Base-by-base conservation (phyloP, 352 stramenopile species). In the Phytophthora quininea region DNA sequence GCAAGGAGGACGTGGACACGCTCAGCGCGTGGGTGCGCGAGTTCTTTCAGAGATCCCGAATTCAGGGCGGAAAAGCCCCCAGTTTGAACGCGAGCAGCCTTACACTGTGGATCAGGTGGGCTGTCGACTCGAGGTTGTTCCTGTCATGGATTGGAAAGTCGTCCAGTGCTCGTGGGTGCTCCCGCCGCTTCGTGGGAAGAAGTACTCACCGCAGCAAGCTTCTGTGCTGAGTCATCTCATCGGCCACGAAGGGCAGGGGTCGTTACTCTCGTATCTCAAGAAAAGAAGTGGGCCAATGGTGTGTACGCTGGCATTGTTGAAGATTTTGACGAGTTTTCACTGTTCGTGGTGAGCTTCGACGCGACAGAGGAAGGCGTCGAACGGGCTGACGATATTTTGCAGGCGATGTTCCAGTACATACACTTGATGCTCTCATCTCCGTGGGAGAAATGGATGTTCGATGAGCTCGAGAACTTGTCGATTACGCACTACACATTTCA, bases 171-270 rank as follows among this genome's bases (percentile, higher is more conserved):
- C 77, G 24, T 95, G 84, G 84, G 72, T 77, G 27, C 54, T 86
- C 42, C 74, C 79, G 32, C 66, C 73, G 12, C 55, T 86, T 55
- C 70, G 64, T 67, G 49, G 42, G 38, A 76, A 54, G 54, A 58
- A 47, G 10, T 84, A 77, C 56, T 76, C 65, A 49, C 62, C 80
- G 24, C 33, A 86, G 70, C 68, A 88, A 80, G 52, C 84, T 4
- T 80, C 72, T 19, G 95, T 97, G 64, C 63, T 98, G 15, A 83
- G 82, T 35, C 92, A 98, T 71, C 71, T 98, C 2, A 74, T 98
- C 35, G 96, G 96, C 2, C 92, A 98, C 67, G 96, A 99, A 85
- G 93, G 89, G 45, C 69, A 79, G n/a, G 91, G 91, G 31, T 98
- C 93, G n/a, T 76, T 98, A 32, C 63, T 99, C 8, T 95, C 88